A percentile compares a stretch with the other conserved stretches of the same genome.
phyloP scores from a whole-genome alignment of 129 eudicot species.

The Tanacetum coccineum region DNA sequence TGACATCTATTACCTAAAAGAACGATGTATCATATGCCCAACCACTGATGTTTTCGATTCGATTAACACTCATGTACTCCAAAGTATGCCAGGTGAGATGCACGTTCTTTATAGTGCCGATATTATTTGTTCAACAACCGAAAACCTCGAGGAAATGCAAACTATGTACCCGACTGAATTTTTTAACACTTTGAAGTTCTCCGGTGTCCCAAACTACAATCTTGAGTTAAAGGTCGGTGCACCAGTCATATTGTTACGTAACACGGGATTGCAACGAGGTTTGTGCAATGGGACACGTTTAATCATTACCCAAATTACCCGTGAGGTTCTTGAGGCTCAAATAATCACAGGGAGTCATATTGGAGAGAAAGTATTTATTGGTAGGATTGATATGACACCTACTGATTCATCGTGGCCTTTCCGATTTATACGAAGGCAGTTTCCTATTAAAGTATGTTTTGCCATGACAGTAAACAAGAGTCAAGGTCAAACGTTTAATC shows the following conservation, averaged over 20 bases:
- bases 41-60: not conserved
- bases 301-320: not conserved
- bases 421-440: not conserved
- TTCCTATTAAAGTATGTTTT: conserved; percentile 13
- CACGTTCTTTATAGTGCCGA: not conserved
- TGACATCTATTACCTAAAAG: not conserved
- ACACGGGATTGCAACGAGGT: not conserved
- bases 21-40: not conserved
- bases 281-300: not conserved
- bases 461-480: conserved; percentile 23
- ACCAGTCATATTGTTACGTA: conserved; percentile 10
- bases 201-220: conserved; percentile 1
- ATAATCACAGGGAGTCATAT: conserved; percentile 1
- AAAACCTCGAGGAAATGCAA: not conserved
- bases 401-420: conserved; percentile 1
- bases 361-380: not conserved
- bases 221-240: conserved; percentile 8
- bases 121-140: not conserved
- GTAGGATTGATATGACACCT: not conserved
- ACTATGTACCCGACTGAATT: conserved; percentile 1
- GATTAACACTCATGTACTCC: conserved; percentile 4
- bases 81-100: not conserved
- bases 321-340: not conserved
- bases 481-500: conserved; percentile 16
- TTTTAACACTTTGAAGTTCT: not conserved